A percentile compares a stretch with the other conserved stretches of the same genome.
Conservation (phyloP, 306 rosid genomes). For the Vigna radiata region DNA sequence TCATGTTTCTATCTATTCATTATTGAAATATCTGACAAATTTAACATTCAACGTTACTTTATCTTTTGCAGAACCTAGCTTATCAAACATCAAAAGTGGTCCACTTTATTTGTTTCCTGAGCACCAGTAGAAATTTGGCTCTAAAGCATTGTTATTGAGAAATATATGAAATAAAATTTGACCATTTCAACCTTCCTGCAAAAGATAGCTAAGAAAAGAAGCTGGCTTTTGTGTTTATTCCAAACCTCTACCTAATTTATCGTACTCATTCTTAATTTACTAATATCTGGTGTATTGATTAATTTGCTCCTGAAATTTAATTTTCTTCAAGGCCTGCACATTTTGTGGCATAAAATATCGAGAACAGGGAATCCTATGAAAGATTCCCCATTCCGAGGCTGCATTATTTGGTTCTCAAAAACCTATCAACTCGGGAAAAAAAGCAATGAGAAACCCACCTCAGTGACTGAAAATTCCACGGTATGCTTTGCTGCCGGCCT, state of each 20-base stretch:
- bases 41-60: constrained; percentile 16
- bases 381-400: constrained; percentile 41
- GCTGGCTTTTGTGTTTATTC: background rate
- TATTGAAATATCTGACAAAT: constrained; percentile 5
- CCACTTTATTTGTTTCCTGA: constrained; percentile 34
- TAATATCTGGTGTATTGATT: background rate
- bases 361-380: constrained; percentile 53
- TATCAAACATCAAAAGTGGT: constrained; percentile 40
- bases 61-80: constrained; percentile 33
- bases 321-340: constrained; percentile 2
- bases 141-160: constrained; percentile 25
- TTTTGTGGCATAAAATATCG: constrained; percentile 27
- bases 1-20: background rate
- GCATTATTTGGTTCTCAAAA: constrained; percentile 47
- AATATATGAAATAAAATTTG: constrained; percentile 13
- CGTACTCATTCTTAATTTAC: constrained; percentile 19
- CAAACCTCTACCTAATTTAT: background rate
- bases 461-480: constrained; percentile 66
- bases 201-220: constrained; percentile 6
- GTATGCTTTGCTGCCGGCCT: constrained; percentile 65
- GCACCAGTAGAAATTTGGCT: constrained; percentile 36
- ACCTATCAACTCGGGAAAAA: constrained; percentile 6
- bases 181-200: background rate
- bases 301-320: background rate
- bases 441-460: constrained; percentile 54